These are phyloP conservation scores for Acanthamoeba royreba DNA, from an alignment of 208 protist species.

Conservation along the genomic window DNA sequence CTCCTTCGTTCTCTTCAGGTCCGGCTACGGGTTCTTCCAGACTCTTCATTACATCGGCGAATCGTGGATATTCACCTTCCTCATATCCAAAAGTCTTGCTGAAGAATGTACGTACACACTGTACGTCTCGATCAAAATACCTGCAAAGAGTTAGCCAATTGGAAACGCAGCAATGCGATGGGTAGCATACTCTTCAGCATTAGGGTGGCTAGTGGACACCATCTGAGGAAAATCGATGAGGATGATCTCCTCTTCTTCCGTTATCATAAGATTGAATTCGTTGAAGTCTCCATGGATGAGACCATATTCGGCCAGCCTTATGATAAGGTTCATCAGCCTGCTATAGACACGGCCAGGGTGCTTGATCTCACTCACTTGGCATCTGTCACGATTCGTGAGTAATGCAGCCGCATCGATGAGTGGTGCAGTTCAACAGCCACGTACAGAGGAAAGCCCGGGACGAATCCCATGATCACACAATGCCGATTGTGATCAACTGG, in stretches of 20 bases:
- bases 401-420: background rate
- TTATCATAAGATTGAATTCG: slow-evolving; percentile 98
- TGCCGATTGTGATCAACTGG: slow-evolving; percentile 98
- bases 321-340: slow-evolving; percentile 89
- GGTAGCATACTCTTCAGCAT: slow-evolving; percentile 85
- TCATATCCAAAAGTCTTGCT: slow-evolving; percentile 87
- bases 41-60: slow-evolving; percentile 65
- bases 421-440: background rate
- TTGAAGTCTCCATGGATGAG: slow-evolving; percentile 99
- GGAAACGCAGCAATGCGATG: background rate
- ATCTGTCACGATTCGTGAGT: background rate
- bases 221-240: slow-evolving; percentile 99
- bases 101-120: slow-evolving; percentile 95
- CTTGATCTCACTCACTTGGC: slow-evolving; percentile 87
- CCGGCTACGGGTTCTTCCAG: too few relatives aligned
- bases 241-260: slow-evolving; percentile 87
- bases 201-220: slow-evolving; percentile 94
- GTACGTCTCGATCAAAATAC: slow-evolving; percentile 97
- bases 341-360: slow-evolving; percentile 88
- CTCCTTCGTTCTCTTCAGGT: too few relatives aligned
- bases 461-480: slow-evolving; percentile 94
- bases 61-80: background rate
- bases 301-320: slow-evolving; percentile 90
- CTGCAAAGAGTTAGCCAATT: too few relatives aligned
- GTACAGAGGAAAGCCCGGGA: slow-evolving; percentile 90